A percentile compares a stretch with the other conserved stretches of the same genome.
These are phyloP conservation scores for Lactarius indigo DNA, from an alignment of 768 basidiomycete genomes.

Conservation along the genomic window DNA sequence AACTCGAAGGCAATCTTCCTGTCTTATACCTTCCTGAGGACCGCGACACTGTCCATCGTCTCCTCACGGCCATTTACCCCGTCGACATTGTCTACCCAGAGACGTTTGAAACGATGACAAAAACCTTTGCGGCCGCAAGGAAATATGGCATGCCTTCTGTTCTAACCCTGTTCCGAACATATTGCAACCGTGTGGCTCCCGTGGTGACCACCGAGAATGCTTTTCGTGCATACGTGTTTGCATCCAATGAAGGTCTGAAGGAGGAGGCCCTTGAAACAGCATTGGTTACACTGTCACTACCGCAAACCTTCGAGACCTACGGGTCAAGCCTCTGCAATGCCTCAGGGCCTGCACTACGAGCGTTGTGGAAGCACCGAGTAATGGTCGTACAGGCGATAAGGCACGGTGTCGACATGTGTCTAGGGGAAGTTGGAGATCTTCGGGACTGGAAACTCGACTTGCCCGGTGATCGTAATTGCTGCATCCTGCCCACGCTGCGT, in stretches of 20 bases:
- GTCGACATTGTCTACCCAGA: conserved; percentile 9
- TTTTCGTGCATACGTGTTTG: conserved; percentile 9
- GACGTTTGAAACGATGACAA: conserved; percentile 1
- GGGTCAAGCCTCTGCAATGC: neutral
- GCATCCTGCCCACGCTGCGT: neutral
- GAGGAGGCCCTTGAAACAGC: conserved; percentile 9
- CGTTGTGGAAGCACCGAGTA: conserved; percentile 6
- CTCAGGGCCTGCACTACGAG: conserved; percentile 6
- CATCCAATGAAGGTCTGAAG: conserved; percentile 2
- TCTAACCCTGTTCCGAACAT: conserved; percentile 2
- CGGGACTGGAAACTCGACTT: neutral
- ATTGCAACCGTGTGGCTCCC: conserved; percentile 1
- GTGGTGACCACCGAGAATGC: conserved; percentile 6
- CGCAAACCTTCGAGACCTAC: neutral
- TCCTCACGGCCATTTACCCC: conserved; percentile 18
- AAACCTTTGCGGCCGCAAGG: conserved; percentile 1
- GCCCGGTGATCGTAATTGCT: neutral
- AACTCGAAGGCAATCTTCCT: conserved; percentile 1
- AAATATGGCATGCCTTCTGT: conserved; percentile 8
- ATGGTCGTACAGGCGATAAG: neutral
- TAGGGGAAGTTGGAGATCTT: conserved; percentile 7
- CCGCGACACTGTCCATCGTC: conserved; percentile 12
- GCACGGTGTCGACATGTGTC: neutral
- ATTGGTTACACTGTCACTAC: neutral
- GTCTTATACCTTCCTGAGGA: conserved; percentile 8